A percentile compares a stretch with the other conserved stretches of the same genome.
Conservation (phyloP, 2,329 filamentous ascomycete species). For the Aspergillus vadensis region DNA sequence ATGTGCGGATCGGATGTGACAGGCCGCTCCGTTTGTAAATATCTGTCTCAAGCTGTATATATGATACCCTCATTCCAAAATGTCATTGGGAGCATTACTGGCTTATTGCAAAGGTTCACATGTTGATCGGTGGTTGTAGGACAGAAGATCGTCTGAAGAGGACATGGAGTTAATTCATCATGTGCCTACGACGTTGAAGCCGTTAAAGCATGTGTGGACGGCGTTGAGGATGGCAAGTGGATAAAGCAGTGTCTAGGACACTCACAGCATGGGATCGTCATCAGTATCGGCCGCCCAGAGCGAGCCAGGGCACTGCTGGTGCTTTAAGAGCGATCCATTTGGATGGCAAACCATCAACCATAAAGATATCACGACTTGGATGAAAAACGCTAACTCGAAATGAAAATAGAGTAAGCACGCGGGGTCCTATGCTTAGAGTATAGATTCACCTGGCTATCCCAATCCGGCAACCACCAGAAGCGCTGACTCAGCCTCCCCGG, state of each 20-base stretch:
- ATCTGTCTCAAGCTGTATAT: background rate
- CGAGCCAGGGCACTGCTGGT: too few relatives aligned
- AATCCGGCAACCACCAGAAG: background rate
- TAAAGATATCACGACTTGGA: too few relatives aligned
- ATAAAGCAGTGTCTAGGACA: background rate
- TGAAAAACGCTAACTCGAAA: too few relatives aligned
- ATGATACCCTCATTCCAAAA: constrained; percentile 3
- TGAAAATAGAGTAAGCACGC: too few relatives aligned
- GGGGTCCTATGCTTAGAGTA: too few relatives aligned
- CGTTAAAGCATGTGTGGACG: too few relatives aligned
- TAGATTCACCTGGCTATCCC: background rate
- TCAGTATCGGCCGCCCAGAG: constrained; percentile 1
- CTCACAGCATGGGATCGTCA: background rate
- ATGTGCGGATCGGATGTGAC: background rate
- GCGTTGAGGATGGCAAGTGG: too few relatives aligned
- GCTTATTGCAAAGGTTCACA: background rate
- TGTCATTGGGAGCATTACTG: background rate
- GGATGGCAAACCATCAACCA: too few relatives aligned
- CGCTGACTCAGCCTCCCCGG: background rate
- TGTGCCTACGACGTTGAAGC: too few relatives aligned
- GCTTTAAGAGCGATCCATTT: too few relatives aligned
- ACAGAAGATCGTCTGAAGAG: background rate
- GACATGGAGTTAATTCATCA: too few relatives aligned
- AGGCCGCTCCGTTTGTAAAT: background rate
- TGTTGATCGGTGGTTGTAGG: background rate